Evolutionary conservation across 441 rosid genomes (phyloP).

Genomic region (Capsella rubella): DNA sequence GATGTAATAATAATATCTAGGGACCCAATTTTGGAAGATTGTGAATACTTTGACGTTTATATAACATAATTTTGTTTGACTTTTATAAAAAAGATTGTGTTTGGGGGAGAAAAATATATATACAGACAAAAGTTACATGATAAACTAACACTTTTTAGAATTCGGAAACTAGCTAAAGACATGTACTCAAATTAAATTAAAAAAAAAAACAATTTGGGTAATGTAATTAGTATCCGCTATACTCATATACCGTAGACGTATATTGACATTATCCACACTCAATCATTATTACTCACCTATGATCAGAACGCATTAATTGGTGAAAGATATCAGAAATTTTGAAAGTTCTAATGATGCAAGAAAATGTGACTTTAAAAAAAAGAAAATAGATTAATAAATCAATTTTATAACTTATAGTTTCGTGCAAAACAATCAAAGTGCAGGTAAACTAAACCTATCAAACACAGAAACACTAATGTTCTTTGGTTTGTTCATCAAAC

Average conservation of each 20-base stretch:
- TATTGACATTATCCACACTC: neutral
- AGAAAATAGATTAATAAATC: neutral
- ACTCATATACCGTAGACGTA: neutral
- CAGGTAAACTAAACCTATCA: constrained; percentile 34
- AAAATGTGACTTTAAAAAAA: neutral
- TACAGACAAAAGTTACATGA: neutral
- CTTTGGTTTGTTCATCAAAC: constrained; percentile 40
- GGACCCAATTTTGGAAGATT: neutral
- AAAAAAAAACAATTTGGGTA: too few species aligned
- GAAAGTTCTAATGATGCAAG: neutral
- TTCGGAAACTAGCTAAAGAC: too few species aligned
- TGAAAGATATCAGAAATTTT: neutral
- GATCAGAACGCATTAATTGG: too few species aligned
- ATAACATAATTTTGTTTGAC: constrained; percentile 9
- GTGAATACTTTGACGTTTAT: constrained; percentile 9
- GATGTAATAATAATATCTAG: neutral
- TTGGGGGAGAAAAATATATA: neutral
- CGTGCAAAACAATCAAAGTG: constrained; percentile 31
- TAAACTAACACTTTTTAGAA: neutral
- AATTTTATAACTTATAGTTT: constrained; percentile 6
- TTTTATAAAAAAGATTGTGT: neutral
- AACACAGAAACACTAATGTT: constrained; percentile 20
- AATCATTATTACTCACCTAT: neutral
- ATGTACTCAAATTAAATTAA: too few species aligned
- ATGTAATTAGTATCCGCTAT: neutral